phyloP scores from a whole-genome alignment of 169 alveolate genomes.

The Plasmodium chabaudi region DNA sequence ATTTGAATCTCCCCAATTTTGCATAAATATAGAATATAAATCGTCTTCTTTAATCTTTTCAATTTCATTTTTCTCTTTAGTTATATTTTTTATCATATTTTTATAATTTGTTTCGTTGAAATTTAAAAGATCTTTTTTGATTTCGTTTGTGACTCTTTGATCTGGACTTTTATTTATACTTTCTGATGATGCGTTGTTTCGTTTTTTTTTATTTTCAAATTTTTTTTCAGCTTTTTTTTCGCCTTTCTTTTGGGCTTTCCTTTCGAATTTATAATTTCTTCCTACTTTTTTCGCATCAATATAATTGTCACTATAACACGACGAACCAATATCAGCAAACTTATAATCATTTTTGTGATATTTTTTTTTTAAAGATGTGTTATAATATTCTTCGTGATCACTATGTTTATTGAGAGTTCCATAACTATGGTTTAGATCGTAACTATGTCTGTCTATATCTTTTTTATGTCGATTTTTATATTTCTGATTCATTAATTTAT shows the following conservation, averaged over 20 bases:
- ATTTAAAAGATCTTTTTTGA: constrained; percentile 48
- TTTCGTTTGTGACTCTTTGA: constrained; percentile 7
- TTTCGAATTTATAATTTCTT: not conserved
- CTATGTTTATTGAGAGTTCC: not conserved
- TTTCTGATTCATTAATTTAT: not conserved
- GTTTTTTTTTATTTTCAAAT: not conserved
- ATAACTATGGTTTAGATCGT: not conserved
- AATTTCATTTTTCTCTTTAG: constrained; percentile 70
- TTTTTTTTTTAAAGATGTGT: not conserved
- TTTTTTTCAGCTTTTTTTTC: not conserved
- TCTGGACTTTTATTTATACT: not conserved
- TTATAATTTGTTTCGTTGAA: constrained; percentile 68
- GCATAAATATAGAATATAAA: constrained; percentile 74
- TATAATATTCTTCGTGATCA: not conserved
- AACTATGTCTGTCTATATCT: not conserved
- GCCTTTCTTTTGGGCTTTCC: not conserved
- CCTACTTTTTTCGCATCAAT: constrained; percentile 10
- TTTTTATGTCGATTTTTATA: not conserved
- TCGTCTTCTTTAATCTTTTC: constrained; percentile 75
- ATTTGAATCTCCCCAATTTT: constrained; percentile 65
- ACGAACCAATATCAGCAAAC: constrained; percentile 6
- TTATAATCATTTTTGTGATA: constrained; percentile 26
- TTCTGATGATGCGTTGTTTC: not conserved
- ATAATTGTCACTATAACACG: constrained; percentile 59
- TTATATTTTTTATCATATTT: constrained; percentile 47